phyloP scores from a whole-genome alignment of 225 moss, liverwort and hornwort species.

The Lunularia cruciata region DNA sequence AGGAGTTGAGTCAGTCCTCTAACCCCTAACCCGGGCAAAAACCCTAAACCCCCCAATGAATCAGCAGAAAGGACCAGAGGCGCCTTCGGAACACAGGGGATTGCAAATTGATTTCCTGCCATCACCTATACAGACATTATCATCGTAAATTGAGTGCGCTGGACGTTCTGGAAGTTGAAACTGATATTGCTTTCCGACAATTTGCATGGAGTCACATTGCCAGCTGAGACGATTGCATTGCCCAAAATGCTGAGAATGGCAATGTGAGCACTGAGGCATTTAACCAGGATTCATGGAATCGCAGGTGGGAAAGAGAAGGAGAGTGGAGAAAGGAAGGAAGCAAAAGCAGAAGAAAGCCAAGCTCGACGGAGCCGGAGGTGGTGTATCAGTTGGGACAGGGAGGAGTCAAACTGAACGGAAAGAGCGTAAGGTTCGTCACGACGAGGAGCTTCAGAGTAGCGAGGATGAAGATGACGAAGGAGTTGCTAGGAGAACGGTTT shows the following conservation, averaged over 20 bases:
- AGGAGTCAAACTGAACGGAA: conserved; percentile 9
- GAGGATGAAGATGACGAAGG: conserved; percentile 47
- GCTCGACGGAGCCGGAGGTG: not conserved
- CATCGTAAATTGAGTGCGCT: not conserved
- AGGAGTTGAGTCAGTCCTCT: too few species aligned
- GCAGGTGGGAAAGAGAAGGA: conserved; percentile 32
- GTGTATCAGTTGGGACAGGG: not conserved
- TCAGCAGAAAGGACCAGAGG: not conserved
- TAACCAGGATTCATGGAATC: conserved; percentile 29
- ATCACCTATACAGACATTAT: too few species aligned
- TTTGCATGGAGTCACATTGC: too few species aligned
- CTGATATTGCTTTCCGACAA: too few species aligned
- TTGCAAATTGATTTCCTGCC: too few species aligned
- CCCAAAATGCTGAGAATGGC: not conserved
- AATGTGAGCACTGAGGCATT: conserved; percentile 5
- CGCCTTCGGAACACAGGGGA: not conserved
- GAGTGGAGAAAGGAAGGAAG: conserved; percentile 28
- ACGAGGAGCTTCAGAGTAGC: conserved; percentile 78
- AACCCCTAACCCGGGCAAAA: too few species aligned
- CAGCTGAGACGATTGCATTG: not conserved
- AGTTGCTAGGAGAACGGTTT: conserved; percentile 29
- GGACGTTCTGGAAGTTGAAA: too few species aligned
- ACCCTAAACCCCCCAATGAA: conserved; percentile 11
- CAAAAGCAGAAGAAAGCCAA: conserved; percentile 24
- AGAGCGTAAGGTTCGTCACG: conserved; percentile 39